phyloP scores from a whole-genome alignment of 2,329 filamentous ascomycete species.

The Mycocentrospora acerina region DNA sequence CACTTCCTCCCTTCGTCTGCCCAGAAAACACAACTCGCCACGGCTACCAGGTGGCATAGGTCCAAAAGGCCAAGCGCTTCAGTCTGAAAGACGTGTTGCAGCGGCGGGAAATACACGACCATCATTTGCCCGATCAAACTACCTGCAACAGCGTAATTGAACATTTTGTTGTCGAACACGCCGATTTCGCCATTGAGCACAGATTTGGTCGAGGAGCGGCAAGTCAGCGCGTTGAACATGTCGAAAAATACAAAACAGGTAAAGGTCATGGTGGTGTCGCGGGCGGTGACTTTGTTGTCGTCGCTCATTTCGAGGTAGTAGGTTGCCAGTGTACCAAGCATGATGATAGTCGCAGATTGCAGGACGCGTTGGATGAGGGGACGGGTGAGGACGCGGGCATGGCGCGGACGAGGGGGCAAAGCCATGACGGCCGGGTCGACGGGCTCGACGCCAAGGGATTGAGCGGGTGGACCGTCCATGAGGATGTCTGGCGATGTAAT shows the following conservation, averaged over 20 bases:
- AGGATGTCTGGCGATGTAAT: slow-evolving; percentile 73
- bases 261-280: slow-evolving; percentile 99
- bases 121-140: slow-evolving; percentile 82
- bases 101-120: slow-evolving; percentile 91
- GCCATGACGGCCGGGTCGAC: slow-evolving; percentile 95
- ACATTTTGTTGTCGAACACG: slow-evolving; percentile 84
- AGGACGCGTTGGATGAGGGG: slow-evolving; percentile 81
- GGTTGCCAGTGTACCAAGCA: slow-evolving; percentile 85
- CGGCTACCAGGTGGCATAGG: slow-evolving; percentile 67
- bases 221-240: slow-evolving; percentile 98
- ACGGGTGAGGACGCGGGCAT: slow-evolving; percentile 86
- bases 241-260: slow-evolving; percentile 99
- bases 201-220: slow-evolving; percentile 87
- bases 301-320: slow-evolving; percentile 89
- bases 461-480: slow-evolving; percentile 97
- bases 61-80: slow-evolving; percentile 78
- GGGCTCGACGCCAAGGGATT: slow-evolving; percentile 92
- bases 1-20: slow-evolving; percentile 87
- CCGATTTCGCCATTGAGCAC: slow-evolving; percentile 82
- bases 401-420: slow-evolving; percentile 80
- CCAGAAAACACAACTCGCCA: slow-evolving; percentile 94
- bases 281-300: slow-evolving; percentile 79
- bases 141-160: slow-evolving; percentile 91
- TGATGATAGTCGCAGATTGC: slow-evolving; percentile 85
- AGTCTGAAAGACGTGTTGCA: slow-evolving; percentile 95